Base-by-base conservation (phyloP, 192 early-diverging fungal genomes). In the Irineochytrium annulatum region DNA sequence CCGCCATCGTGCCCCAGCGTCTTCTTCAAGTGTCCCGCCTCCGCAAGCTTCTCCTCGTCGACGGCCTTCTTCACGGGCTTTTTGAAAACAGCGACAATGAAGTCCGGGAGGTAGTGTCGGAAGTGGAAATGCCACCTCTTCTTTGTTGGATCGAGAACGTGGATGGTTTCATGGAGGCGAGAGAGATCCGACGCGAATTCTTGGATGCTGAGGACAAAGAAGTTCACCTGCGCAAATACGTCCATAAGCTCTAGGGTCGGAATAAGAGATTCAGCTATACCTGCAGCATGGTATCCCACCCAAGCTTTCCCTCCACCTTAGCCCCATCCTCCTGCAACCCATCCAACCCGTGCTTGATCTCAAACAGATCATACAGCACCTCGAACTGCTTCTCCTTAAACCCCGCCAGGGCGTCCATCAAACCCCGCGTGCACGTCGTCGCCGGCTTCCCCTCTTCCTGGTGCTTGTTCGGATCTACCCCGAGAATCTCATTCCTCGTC, bases 161-260 rank as follows among this genome's bases (percentile, higher is more conserved):
- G 26, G 5, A 13, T 8, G 16, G 6, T 6, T 4, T 26, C 43
- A 22, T 60, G 59, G 17, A 60, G 45, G 14, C 3, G 19, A 8
- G 30, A 13, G 17, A 60, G 45, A 13, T 51, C 45, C 6, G 13
- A 4, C 3, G 32, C 56, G 44, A 58, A 33, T 39, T 65, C 63
- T 31, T 58, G 44, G 13, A 55, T 16, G 3, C 26, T 43, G 6
- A 57, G 34, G 22, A 49, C 37, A 5, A 27, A 54, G 27, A 58
- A 58, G 19, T 54, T 49, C 3, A 65, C 29, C n/a, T 58, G 54
- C 44, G 58, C n/a, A 3, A 65, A 30, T n/a, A 22, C 28, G 33
- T 65, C 63, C 55, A 43, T 58, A 5, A 26, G 14, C 30, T 51
- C 60, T 33, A 19, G 8, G n/a, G n/a, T n/a, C n/a, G n/a, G n/a